Conservation (phyloP, 2,329 filamentous ascomycete genomes). For the Venturia pyrina region DNA sequence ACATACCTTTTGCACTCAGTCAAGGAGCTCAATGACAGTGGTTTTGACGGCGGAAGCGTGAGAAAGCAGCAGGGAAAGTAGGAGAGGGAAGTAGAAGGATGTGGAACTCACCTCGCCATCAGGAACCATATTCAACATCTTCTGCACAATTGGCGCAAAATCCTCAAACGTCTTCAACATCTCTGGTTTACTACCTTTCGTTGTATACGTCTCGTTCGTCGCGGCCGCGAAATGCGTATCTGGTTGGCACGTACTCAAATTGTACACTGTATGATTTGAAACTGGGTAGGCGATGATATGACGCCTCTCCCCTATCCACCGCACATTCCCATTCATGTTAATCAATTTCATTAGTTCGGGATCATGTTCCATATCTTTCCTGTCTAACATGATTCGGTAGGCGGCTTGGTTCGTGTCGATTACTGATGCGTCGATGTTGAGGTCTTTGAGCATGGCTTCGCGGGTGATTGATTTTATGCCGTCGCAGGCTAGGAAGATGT, state of each 20-base stretch:
- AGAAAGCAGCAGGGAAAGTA: no score
- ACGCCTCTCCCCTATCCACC: slow-evolving; percentile 66
- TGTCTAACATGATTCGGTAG: slow-evolving; percentile 67
- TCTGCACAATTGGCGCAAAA: slow-evolving; percentile 51
- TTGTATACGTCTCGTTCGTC: slow-evolving; percentile 52
- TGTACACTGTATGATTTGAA: slow-evolving; percentile 55
- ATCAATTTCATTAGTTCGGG: slow-evolving; percentile 58
- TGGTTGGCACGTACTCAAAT: slow-evolving; percentile 53
- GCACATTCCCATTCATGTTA: slow-evolving; percentile 55
- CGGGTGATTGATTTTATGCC: slow-evolving; percentile 39
- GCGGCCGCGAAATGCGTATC: slow-evolving; percentile 50
- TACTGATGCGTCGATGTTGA: slow-evolving; percentile 44
- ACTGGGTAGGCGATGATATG: slow-evolving; percentile 76
- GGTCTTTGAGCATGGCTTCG: slow-evolving; percentile 43
- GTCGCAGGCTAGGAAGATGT: slow-evolving; percentile 36
- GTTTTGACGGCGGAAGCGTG: no score
- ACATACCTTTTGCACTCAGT: slow-evolving; percentile 31
- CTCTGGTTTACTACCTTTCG: slow-evolving; percentile 47
- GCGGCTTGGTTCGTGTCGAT: slow-evolving; percentile 66
- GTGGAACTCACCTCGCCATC: slow-evolving; percentile 40
- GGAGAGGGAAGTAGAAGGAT: no score
- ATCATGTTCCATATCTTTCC: slow-evolving; percentile 56
- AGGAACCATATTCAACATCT: slow-evolving; percentile 51
- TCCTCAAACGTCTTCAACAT: slow-evolving; percentile 51
- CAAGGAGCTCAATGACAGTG: no score